Base-by-base conservation (phyloP, 306 rosid genomes). In the Dryas octopetala region DNA sequence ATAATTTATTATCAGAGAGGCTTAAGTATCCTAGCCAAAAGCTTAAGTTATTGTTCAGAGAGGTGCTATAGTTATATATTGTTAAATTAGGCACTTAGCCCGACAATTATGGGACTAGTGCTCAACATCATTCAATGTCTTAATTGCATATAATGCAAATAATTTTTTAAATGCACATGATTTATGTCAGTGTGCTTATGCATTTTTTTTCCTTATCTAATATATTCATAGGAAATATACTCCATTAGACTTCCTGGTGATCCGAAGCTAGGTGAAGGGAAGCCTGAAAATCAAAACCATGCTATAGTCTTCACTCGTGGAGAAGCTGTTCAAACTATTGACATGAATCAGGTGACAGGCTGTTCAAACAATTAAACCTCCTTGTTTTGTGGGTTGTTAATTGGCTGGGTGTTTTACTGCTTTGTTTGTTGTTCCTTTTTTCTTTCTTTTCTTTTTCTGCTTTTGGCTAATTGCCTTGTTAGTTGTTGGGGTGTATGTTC, bases 181-280 rank as follows among this genome's bases (percentile, higher is more conserved):
- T 15, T 54, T 19, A 6, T 41, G 41, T 43, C 47, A 9, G 17
- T 57, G 46, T 38, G 51, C 83, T 68, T 44, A 75, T 71, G 62
- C 26, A 65, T 12, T 64, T 68, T 15, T 73, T 16, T 61, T 23
- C 54, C 57, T 52, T 13, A 60, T 13, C 43, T 15, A 59, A 59
- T 80, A 67, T 62, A 74, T 72, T 60, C 46, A 14, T 70, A 95
- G 98, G 98, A 91, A 79, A 84, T 95, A 83, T 95, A 82, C 83
- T 91, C 98, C 53, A 88, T 95, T 64, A 95, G 85, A 85, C 97
- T 95, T 79, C 98, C 98, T 74, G 98, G 98, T 71, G 90, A 95
- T 80, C 98, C 98, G 14, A 95, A 91, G 91, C 93, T 95, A 46
- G 98, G 98, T 71, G 98, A 95, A 90, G 98, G 98, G 79, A 95